Evolutionary conservation across 805 yeast species (phyloP), one percentile per base, ranked within the genome.

Genomic region (Starmerella floricola): DNA sequence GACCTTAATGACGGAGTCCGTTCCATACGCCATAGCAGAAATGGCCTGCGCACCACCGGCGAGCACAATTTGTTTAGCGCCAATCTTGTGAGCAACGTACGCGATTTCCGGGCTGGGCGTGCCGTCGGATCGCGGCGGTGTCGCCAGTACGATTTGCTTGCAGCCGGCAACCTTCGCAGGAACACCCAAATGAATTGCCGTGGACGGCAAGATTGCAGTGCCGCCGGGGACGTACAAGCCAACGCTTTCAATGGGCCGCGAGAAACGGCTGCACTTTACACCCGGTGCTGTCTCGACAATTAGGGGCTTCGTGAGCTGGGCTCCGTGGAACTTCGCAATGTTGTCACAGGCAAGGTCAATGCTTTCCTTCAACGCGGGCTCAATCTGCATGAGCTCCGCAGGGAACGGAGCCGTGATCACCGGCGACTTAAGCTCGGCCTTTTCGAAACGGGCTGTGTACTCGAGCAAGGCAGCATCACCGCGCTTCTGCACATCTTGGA

Each of bases 11-110:
- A 91, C 79, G 29, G 82, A 66, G 54, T 84, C 85, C 12, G 98
- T 91, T 59, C 99, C 99, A 61, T 91, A 91, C 1, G 98, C 98
- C 94, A 91, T 76, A 4, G 99, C 94, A 36, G 96, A 94, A 40
- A 91, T 84, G 5, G 98, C 99, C 68, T 91, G 99, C 3, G 98
- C 98, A 57, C 99, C 99, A 55, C 99, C 99, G 1, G 98, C 98
- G 54, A 91, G 69, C 8, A 91, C 85, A 56, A 91, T 86, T 54
- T 79, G 73, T 46, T 76, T 71, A 32, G 96, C 97, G 44, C 96
- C 96, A 50, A 91, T 78, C 63, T 86, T 86, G 63, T 85, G 84
- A 17, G 99, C 98, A 42, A 91, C 96, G 55, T 91, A 91, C 15
- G 86, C 95, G 41, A 91, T 95, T 62, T 91, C 99, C 3, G 98